Conservation (phyloP, 164 flowering plant species). For the Houttuynia cordata region DNA sequence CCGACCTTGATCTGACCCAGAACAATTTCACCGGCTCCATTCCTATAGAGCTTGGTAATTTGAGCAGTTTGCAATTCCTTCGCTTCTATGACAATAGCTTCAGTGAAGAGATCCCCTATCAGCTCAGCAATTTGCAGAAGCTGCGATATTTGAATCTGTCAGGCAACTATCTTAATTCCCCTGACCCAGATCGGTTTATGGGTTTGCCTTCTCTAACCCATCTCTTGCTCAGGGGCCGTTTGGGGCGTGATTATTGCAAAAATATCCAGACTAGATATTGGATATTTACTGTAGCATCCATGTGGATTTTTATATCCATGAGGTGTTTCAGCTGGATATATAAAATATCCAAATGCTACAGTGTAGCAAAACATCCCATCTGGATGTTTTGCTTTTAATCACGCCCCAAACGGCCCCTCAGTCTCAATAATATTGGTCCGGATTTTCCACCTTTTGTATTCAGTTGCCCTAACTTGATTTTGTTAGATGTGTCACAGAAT, state of each 20-base stretch:
- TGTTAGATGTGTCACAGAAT: conserved; percentile 13
- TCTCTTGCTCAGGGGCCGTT: conserved; percentile 12
- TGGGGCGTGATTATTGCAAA: too few relatives aligned
- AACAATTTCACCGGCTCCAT: conserved; percentile 13
- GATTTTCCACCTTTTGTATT: conserved; percentile 19
- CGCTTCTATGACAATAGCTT: conserved; percentile 9
- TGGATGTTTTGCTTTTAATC: too few relatives aligned
- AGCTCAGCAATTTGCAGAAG: conserved; percentile 15
- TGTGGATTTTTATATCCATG: too few relatives aligned
- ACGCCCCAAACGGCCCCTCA: too few relatives aligned
- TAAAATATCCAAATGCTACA: too few relatives aligned
- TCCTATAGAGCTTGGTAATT: conserved; percentile 18
- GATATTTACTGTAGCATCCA: too few relatives aligned
- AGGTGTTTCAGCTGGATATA: too few relatives aligned
- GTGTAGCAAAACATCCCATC: too few relatives aligned
- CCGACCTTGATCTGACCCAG: conserved; percentile 5
- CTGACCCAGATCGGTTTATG: conserved; percentile 8
- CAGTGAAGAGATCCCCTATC: conserved; percentile 16
- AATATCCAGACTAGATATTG: too few relatives aligned
- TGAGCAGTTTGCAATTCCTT: conserved; percentile 8
- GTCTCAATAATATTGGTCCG: conserved; percentile 5
- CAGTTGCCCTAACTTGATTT: conserved; percentile 10
- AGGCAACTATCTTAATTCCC: conserved; percentile 12
- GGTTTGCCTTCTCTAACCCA: conserved; percentile 17
- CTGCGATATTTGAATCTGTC: conserved; percentile 12